Percentiles rank a stretch among this genome's conserved stretches.
phyloP scores from a whole-genome alignment of 768 basidiomycete species.

The Tylopilus subfusipes region DNA sequence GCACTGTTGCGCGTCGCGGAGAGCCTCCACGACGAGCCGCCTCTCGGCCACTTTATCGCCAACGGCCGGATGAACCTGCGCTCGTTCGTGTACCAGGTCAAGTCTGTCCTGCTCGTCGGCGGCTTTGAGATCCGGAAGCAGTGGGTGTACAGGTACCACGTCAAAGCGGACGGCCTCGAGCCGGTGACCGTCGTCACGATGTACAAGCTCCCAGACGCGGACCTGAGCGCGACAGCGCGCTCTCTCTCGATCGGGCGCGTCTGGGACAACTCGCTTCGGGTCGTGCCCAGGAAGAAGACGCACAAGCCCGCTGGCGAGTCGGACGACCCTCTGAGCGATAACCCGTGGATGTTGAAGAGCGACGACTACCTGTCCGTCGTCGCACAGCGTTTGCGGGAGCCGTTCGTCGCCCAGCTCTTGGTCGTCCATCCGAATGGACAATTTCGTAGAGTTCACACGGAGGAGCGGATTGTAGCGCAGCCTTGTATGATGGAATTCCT shows the following conservation, averaged over 20 bases:
- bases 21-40: constrained; percentile 20
- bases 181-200: constrained; percentile 16
- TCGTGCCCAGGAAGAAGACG: background rate
- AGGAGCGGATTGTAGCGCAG: constrained; percentile 22
- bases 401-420: constrained; percentile 24
- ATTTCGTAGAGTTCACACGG: constrained; percentile 20
- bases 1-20: constrained; percentile 14
- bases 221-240: background rate
- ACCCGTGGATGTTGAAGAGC: constrained; percentile 16
- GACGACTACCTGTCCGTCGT: constrained; percentile 5
- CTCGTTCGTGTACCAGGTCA: constrained; percentile 23
- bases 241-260: constrained; percentile 19
- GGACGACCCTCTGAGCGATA: background rate
- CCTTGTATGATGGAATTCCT: constrained; percentile 12
- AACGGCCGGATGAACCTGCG: constrained; percentile 30
- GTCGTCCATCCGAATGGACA: constrained; percentile 20
- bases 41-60: constrained; percentile 29
- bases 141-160: constrained; percentile 13
- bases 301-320: background rate
- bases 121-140: constrained; percentile 11
- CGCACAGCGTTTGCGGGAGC: constrained; percentile 16
- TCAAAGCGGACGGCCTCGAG: constrained; percentile 20
- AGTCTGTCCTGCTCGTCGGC: constrained; percentile 5
- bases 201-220: constrained; percentile 3
- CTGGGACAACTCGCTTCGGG: constrained; percentile 23